A percentile compares a stretch with the other conserved stretches of the same genome.
Conservation (phyloP, 768 basidiomycete species). For the Hemileccinum rubropunctum region DNA sequence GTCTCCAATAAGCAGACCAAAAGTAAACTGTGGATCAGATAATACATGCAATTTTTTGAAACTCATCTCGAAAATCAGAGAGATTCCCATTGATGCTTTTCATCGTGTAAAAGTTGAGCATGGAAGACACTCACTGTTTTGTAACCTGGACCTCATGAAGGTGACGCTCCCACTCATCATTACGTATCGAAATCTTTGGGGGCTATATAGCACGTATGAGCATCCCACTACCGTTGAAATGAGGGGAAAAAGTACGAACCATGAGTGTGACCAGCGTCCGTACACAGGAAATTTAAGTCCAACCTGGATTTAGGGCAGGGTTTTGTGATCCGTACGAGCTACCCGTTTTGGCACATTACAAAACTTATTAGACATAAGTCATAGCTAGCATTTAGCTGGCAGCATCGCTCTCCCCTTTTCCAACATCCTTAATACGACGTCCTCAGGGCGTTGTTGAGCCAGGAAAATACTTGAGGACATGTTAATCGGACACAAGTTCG, state of each 20-base stretch:
- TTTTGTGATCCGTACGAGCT: not conserved
- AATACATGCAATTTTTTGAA: slow-evolving; percentile 77
- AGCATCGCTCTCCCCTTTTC: too few relatives aligned
- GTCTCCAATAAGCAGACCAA: slow-evolving; percentile 9
- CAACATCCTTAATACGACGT: too few relatives aligned
- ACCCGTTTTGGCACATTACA: slow-evolving; percentile 8
- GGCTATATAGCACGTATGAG: slow-evolving; percentile 29
- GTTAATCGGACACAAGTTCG: not conserved
- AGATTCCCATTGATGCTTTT: slow-evolving; percentile 96
- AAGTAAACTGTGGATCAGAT: slow-evolving; percentile 58
- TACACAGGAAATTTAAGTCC: slow-evolving; percentile 32
- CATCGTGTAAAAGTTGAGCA: slow-evolving; percentile 45
- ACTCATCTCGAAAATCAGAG: slow-evolving; percentile 83
- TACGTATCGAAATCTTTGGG: slow-evolving; percentile 60
- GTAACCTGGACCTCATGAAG: slow-evolving; percentile 80
- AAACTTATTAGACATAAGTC: not conserved
- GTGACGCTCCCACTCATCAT: slow-evolving; percentile 84
- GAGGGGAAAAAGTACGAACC: slow-evolving; percentile 26
- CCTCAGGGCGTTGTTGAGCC: not conserved
- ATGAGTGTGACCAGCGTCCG: slow-evolving; percentile 24
- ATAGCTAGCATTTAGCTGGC: not conserved
- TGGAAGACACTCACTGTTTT: slow-evolving; percentile 72
- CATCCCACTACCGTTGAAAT: not conserved
- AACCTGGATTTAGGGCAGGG: slow-evolving; percentile 39
- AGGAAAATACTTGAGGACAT: too few relatives aligned